Evolutionary conservation across 2,329 filamentous ascomycete genomes (phyloP), one percentile per base, ranked within the genome.

Genomic region (Apiospora sp.): DNA sequence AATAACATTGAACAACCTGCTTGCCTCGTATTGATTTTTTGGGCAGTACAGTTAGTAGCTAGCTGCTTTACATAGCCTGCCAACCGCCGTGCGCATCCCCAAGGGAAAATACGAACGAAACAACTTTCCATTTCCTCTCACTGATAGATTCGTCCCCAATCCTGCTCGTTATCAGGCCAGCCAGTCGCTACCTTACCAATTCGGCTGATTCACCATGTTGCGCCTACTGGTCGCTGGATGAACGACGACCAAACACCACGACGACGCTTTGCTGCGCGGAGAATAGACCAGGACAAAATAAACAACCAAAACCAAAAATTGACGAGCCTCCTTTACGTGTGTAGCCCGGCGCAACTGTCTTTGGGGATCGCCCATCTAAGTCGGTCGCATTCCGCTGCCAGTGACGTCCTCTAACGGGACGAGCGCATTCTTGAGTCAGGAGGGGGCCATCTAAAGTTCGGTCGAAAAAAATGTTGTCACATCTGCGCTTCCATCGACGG

Each of bases 401-500:
- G 67, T 48, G 27, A 69, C 67, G 44, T 69, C 44, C 67, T 30
- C 27, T 37, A 6, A 43, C 48, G 27, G 67, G 19, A 34, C 67
- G 67, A 49, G 67, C 44, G 67, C 67, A 49, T 34, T 49, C 37
- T 49, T 49, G 67, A 69, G 27, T 69, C 67, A 69, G 67, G 44
- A 69, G 44, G 44, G 27, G 34, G 44, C 44, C 8, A 49, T 69
- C 67, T 49, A 30, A 49, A 46, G 48, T 69, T 48, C 67, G 27
- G n/a, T 41, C 48, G 22, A 49, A 48, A 37, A 70, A 24, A 46
- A 88, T 88, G 87, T 83, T 88, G 71, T 87, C 86, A 75, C 85
- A 87, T 80, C 84, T 90, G 68, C 87, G 88, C 77, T 90, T 90
- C 81, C 88, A 90, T 77, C 87, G 88, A 77, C 87, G 88, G 77